These are phyloP conservation scores for Schizophyllum commune DNA, from an alignment of 1,284 basidiomycete genomes.

Conservation along the genomic window DNA sequence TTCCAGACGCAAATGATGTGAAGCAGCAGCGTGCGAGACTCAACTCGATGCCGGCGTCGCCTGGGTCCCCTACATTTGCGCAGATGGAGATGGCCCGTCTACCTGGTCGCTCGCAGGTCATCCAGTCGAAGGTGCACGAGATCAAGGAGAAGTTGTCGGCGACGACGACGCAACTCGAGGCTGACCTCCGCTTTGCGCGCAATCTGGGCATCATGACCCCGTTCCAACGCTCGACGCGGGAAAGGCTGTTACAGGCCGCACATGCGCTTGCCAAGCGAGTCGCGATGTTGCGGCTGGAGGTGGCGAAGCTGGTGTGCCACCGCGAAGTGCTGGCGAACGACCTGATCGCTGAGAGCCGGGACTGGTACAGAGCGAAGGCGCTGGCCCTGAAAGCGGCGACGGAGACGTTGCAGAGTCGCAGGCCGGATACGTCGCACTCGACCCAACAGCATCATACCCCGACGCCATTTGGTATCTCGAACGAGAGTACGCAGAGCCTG, in stretches of 20 bases:
- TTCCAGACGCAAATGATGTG: constrained; percentile 9
- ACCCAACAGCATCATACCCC: constrained; percentile 23
- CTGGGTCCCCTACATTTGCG: constrained; percentile 13
- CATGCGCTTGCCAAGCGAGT: constrained; percentile 63
- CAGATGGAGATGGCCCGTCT: constrained; percentile 21
- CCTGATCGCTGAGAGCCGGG: constrained; percentile 62
- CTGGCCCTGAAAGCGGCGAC: constrained; percentile 68
- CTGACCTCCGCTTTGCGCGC: constrained; percentile 65
- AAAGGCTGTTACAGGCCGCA: constrained; percentile 58
- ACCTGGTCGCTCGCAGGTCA: constrained; percentile 49
- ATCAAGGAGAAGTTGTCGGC: constrained; percentile 53
- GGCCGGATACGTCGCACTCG: not conserved
- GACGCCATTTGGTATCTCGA: constrained; percentile 36
- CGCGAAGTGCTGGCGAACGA: constrained; percentile 71
- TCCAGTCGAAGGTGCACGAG: constrained; percentile 56
- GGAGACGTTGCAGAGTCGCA: constrained; percentile 47
- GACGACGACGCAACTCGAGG: constrained; percentile 59
- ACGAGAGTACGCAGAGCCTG: constrained; percentile 22
- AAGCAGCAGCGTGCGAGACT: not conserved
- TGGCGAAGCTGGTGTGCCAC: constrained; percentile 68
- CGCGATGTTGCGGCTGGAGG: constrained; percentile 62
- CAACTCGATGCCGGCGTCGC: constrained; percentile 6
- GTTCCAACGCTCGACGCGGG: constrained; percentile 78
- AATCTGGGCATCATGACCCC: constrained; percentile 85
- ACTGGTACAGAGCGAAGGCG: constrained; percentile 60